Conservation (phyloP, 2,329 filamentous ascomycete species). For the Cryphonectria carpinicola region DNA sequence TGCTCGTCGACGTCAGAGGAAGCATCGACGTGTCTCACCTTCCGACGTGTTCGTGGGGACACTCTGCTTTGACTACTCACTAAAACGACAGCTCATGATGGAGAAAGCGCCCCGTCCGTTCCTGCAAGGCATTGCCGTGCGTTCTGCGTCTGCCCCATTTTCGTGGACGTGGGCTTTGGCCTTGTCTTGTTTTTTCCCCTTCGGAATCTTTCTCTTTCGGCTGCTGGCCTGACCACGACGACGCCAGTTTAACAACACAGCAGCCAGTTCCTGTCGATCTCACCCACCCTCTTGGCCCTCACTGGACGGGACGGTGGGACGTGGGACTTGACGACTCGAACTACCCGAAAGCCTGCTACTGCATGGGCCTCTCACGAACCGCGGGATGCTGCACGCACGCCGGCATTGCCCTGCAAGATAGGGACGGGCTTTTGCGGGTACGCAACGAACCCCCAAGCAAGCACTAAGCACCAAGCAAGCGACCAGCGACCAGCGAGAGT, state of each 20-base stretch:
- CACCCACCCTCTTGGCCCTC: background rate
- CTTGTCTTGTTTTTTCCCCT: background rate
- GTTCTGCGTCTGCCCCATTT: constrained; percentile 4
- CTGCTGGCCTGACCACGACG: background rate
- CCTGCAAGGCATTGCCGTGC: background rate
- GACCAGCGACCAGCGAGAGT: background rate
- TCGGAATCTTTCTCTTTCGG: background rate
- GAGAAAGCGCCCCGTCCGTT: background rate
- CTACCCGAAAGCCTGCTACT: background rate
- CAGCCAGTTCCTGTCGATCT: constrained; percentile 4
- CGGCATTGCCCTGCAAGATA: constrained; percentile 8
- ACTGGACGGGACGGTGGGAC: constrained; percentile 2
- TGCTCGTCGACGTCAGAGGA: constrained; percentile 3
- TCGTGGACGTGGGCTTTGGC: background rate
- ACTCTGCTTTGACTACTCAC: background rate
- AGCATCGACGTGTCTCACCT: background rate
- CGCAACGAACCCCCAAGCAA: constrained; percentile 4
- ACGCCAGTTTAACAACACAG: background rate
- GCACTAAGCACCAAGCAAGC: no score
- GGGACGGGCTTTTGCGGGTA: background rate
- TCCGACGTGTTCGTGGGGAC: background rate
- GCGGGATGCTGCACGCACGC: constrained; percentile 1
- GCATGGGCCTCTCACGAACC: constrained; percentile 9
- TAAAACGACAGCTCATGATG: constrained; percentile 2
- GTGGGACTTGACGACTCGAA: background rate